Evolutionary conservation across 2,329 filamentous ascomycete species (phyloP), one percentile per base, ranked within the genome.

Genomic region (Ceratocystis cubensis): DNA sequence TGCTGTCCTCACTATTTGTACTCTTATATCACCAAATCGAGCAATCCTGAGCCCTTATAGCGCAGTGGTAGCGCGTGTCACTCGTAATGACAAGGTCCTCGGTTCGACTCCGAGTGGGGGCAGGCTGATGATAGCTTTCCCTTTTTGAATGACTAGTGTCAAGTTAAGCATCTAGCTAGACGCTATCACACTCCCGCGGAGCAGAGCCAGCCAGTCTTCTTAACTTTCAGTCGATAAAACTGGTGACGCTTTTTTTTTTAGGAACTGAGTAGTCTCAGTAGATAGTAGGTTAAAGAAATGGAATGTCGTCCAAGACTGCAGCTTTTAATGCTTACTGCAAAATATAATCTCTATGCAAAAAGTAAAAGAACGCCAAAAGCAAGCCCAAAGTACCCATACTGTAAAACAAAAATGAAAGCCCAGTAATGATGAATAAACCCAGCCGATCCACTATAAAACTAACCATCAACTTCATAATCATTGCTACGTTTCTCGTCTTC

Each of bases 31-130:
- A 37, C 33, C 33, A 37, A 8, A 8, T 37, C 1, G 7, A 37
- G 7, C 33, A 8, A 10, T 37, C 10, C 10, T 13, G 33, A 69
- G 73, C 72, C 73, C 71, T 70, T 71, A 73, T 75, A 73, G 73
- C 73, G 74, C 69, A 75, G 73, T 73, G 73, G 73, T 75, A 74
- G 70, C 74, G 73, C 73, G 72, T 72, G 70, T 74, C 73, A 75
- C 73, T 75, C 73, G 73, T 74, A 74, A 74, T 74, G 73, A 74
- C 70, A 72, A 74, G 72, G 72, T 74, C 73, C 72, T 70, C 71
- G 71, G 73, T 74, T 74, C 73, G 73, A 74, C 72, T 74, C 73
- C 72, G 72, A 71, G 73, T 73, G 71, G 70, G 70, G 73, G 73
- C 72, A 73, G 5, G 6, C 33, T 10, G 33, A 13, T 10, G 33